phyloP scores from a whole-genome alignment of 2,329 filamentous ascomycete genomes.

The Diaporthe citrichinensis region DNA sequence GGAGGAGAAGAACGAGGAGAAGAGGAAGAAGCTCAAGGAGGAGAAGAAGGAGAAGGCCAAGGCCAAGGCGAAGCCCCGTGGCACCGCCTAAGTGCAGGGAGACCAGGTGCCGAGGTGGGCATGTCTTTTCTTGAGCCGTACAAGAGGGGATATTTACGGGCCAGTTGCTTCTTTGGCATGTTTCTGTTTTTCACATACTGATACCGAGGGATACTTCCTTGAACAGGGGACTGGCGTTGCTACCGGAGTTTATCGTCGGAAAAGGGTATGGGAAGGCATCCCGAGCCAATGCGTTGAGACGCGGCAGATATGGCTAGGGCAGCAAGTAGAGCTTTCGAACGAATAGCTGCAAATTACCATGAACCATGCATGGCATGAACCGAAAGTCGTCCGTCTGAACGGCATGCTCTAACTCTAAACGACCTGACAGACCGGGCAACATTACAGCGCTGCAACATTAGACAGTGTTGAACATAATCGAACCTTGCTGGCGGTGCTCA shows the following conservation, averaged over 20 bases:
- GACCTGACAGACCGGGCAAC: constrained; percentile 20
- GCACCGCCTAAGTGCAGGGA: constrained; percentile 58
- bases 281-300: background rate
- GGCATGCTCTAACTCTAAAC: constrained; percentile 7
- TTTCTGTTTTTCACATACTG: constrained; percentile 4
- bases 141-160: background rate
- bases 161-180: constrained; percentile 3
- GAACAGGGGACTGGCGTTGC: constrained; percentile 36
- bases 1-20: constrained; percentile 90
- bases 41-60: constrained; percentile 97
- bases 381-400: background rate
- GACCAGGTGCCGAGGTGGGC: background rate
- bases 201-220: constrained; percentile 35
- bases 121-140: background rate
- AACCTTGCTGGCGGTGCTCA: background rate
- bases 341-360: constrained; percentile 5
- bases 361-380: background rate
- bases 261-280: constrained; percentile 17
- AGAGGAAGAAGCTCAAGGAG: constrained; percentile 95
- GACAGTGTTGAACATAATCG: background rate
- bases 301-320: constrained; percentile 8
- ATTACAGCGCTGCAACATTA: constrained; percentile 16
- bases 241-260: constrained; percentile 35
- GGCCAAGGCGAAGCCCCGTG: constrained; percentile 87
- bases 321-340: background rate